Evolutionary conservation across 2,329 filamentous ascomycete species (phyloP), one percentile per base, ranked within the genome.

Genomic region (Apiospora arundinis): DNA sequence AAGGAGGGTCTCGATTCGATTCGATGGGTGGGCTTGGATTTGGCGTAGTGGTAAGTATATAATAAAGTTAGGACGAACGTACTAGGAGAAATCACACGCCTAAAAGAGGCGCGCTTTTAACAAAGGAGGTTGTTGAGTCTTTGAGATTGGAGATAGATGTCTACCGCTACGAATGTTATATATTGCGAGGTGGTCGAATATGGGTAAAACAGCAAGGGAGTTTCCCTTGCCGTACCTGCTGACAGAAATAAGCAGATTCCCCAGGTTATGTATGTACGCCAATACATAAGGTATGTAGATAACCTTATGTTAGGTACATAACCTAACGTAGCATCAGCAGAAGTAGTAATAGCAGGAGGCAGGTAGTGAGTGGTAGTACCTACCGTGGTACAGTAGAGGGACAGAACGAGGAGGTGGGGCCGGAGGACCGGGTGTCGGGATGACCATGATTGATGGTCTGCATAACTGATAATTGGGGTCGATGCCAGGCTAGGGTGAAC

Each of bases 381-480:
- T n/a, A n/a, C n/a, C n/a, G n/a, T n/a, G n/a, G n/a, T n/a, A n/a
- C 49, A 56, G 49, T 18, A 37, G 52, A 52, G 23, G 49, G 25
- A 63, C 9, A 40, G 56, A 63, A 40, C 32, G 18, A 40, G 3
- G 56, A 40, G 56, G 56, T 63, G 56, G 56, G 56, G 56, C 56
- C 56, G 56, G 56, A 23, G 37, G 56, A 63, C 56, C 32, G 56
- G 56, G 18, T 21, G 56, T 60, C 28, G 52, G 52, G 52, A n/a
- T 60, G 52, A n/a, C 52, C 52, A 60, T 60, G 25, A 23, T 18
- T 28, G 14, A 16, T 16, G 14, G 49, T 21, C 25, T 60, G 32
- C 32, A 63, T 40, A 63, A 37, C 40, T 63, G 56, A 63, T 40
- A 63, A 37, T 63, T 63, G 56, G 52, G 28, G 52, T 60, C 49